A percentile compares a stretch with the other conserved stretches of the same genome.
These are phyloP conservation scores for Irpex rosettiformis DNA, from an alignment of 1,284 basidiomycete species.

Conservation along the genomic window DNA sequence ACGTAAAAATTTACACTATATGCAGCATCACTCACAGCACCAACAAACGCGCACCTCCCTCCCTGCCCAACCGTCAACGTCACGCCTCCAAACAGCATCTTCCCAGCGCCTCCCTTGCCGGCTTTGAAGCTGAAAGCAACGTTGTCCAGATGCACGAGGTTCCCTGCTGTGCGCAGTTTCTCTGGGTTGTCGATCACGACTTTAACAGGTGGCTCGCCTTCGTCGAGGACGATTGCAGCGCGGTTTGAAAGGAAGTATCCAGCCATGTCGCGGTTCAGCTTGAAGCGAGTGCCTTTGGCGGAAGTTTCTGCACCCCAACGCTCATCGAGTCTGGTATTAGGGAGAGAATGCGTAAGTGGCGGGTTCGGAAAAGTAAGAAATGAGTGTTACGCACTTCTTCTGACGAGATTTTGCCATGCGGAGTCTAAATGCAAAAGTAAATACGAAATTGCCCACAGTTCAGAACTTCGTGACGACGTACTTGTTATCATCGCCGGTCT, in stretches of 20 bases:
- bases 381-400: conserved; percentile 5
- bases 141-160: conserved; percentile 47
- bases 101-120: conserved; percentile 24
- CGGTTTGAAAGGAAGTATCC: conserved; percentile 47
- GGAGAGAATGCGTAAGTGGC: neutral
- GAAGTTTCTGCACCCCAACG: conserved; percentile 52
- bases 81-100: conserved; percentile 46
- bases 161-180: conserved; percentile 47
- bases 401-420: conserved; percentile 12
- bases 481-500: conserved; percentile 31
- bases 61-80: conserved; percentile 55
- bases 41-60: conserved; percentile 56
- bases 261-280: conserved; percentile 57
- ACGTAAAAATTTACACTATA: neutral
- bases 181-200: conserved; percentile 47
- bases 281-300: conserved; percentile 47
- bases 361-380: neutral
- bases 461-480: neutral
- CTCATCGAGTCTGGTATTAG: conserved; percentile 42
- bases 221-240: conserved; percentile 47
- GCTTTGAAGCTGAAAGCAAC: conserved; percentile 43
- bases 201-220: conserved; percentile 42
- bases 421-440: neutral
- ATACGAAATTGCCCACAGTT: neutral
- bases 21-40: conserved; percentile 24